Percentiles rank a stretch among this genome's conserved stretches.
These are phyloP conservation scores for Lepraria neglecta DNA, from an alignment of 495 filamentous ascomycete genomes.

Conservation along the genomic window DNA sequence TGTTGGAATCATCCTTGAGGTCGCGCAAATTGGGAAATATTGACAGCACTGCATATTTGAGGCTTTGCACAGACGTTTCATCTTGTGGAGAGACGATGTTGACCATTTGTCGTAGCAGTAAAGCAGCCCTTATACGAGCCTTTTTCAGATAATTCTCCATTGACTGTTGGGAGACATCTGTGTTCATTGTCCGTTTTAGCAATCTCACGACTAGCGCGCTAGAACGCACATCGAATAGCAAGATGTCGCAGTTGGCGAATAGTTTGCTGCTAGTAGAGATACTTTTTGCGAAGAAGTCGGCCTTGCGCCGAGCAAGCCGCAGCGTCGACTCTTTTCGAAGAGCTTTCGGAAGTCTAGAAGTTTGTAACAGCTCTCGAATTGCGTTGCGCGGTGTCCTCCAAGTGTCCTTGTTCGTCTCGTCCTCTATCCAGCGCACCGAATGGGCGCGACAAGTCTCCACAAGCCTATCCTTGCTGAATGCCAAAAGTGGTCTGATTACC, in stretches of 20 bases:
- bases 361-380: conserved; percentile 57
- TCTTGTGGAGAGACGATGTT: conserved; percentile 40
- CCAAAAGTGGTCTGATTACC: conserved; percentile 69
- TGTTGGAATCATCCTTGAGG: conserved; percentile 24
- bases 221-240: conserved; percentile 35
- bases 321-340: conserved; percentile 61
- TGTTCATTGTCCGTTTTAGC: conserved; percentile 14
- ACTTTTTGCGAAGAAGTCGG: conserved; percentile 29
- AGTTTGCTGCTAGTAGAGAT: conserved; percentile 25
- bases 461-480: conserved; percentile 64
- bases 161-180: conserved; percentile 13
- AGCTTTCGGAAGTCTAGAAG: conserved; percentile 59
- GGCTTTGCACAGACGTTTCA: conserved; percentile 35
- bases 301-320: conserved; percentile 40
- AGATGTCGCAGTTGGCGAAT: conserved; percentile 35
- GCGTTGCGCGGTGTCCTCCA: conserved; percentile 76
- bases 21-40: conserved; percentile 25
- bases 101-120: conserved; percentile 40
- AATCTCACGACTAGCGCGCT: conserved; percentile 41
- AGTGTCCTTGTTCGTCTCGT: conserved; percentile 75
- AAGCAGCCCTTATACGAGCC: conserved; percentile 6
- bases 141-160: conserved; percentile 4
- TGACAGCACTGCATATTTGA: conserved; percentile 28
- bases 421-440: conserved; percentile 68
- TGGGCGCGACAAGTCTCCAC: conserved; percentile 64